A percentile compares a stretch with the other conserved stretches of the same genome.
These are phyloP conservation scores for Lachancea meyersii DNA, from an alignment of 805 yeast genomes.

Conservation along the genomic window DNA sequence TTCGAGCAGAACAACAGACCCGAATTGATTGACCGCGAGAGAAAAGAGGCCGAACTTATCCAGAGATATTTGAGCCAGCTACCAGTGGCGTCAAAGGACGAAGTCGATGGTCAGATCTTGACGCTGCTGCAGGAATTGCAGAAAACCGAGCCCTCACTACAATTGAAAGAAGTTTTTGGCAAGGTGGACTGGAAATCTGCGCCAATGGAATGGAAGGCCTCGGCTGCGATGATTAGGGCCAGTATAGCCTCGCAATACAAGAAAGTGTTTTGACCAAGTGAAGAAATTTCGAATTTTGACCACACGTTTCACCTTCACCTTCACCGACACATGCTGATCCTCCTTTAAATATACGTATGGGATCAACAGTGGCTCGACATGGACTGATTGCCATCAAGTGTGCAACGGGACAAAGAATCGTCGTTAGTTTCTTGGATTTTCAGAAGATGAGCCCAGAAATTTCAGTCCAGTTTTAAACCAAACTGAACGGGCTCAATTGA, in stretches of 20 bases:
- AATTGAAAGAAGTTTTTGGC: constrained; percentile 30
- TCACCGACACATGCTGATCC: background rate
- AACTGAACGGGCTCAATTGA: too few relatives aligned
- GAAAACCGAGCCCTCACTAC: constrained; percentile 20
- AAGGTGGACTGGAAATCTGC: constrained; percentile 31
- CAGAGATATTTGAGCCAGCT: constrained; percentile 35
- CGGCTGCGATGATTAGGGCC: constrained; percentile 28
- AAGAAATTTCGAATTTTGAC: too few relatives aligned
- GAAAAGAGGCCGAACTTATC: constrained; percentile 40
- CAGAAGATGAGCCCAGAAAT: background rate
- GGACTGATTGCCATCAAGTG: too few relatives aligned
- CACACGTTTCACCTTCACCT: background rate
- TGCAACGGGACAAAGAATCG: too few relatives aligned
- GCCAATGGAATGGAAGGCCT: constrained; percentile 36
- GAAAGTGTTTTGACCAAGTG: constrained; percentile 13
- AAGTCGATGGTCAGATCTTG: constrained; percentile 33
- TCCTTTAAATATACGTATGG: constrained; percentile 6
- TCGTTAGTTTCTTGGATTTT: too few relatives aligned
- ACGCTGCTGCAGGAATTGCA: constrained; percentile 22
- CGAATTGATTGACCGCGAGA: constrained; percentile 52
- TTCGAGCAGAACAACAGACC: constrained; percentile 41
- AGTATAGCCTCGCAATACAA: constrained; percentile 29
- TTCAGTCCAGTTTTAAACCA: too few relatives aligned
- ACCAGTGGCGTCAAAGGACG: constrained; percentile 45
- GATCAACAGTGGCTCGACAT: too few relatives aligned